Evolutionary conservation across 805 yeast species (phyloP).

Genomic region (Candida bentonensis): DNA sequence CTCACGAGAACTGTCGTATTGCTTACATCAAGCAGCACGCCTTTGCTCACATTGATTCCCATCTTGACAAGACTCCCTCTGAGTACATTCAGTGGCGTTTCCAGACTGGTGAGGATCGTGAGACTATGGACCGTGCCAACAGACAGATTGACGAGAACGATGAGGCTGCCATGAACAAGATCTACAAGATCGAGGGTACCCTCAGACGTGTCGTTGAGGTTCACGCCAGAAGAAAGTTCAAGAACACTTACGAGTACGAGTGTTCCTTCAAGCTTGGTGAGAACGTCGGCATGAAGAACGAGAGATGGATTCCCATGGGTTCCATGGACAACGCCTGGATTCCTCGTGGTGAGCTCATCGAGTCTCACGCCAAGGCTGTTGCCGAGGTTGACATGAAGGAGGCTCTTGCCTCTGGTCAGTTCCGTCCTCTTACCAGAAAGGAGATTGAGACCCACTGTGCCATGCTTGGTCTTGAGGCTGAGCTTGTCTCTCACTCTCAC

Average conservation of each 20-base stretch:
- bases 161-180: slow-evolving; percentile 97
- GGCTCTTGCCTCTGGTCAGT: slow-evolving; percentile 99
- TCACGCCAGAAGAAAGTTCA: slow-evolving; percentile 97
- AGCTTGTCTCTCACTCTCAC: slow-evolving; percentile 98
- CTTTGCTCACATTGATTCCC: slow-evolving; percentile 97
- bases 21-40: slow-evolving; percentile 99
- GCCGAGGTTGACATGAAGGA: slow-evolving; percentile 99
- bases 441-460: slow-evolving; percentile 98
- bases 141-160: slow-evolving; percentile 95
- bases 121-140: slow-evolving; percentile 99
- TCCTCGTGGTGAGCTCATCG: slow-evolving; percentile 96
- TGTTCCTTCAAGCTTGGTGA: slow-evolving; percentile 96
- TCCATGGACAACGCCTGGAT: slow-evolving; percentile 99
- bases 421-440: slow-evolving; percentile 99
- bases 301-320: slow-evolving; percentile 99
- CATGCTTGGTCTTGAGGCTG: slow-evolving; percentile 96
- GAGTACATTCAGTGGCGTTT: slow-evolving; percentile 99
- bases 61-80: slow-evolving; percentile 98
- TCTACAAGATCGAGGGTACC: slow-evolving; percentile 97
- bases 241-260: slow-evolving; percentile 99
- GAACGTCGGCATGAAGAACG: slow-evolving; percentile 96
- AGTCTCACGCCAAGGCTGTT: slow-evolving; percentile 97
- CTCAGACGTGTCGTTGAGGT: slow-evolving; percentile 94
- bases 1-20: slow-evolving; percentile 98
- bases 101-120: slow-evolving; percentile 99